Evolutionary conservation across 2,329 filamentous ascomycete genomes (phyloP).

Genomic region (Pestalotiopsis sp.): DNA sequence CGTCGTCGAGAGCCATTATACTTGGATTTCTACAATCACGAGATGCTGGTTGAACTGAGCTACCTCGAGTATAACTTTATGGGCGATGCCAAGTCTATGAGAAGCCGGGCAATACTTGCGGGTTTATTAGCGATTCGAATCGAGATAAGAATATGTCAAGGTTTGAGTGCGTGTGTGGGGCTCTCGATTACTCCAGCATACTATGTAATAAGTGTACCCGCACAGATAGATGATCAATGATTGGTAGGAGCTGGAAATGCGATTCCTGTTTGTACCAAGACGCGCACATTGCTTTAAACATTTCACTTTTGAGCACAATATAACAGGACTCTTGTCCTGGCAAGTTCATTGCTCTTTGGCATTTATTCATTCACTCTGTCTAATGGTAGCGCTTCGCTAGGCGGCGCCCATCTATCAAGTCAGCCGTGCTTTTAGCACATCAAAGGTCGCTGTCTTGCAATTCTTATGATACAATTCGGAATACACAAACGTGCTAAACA

Average conservation of each 20-base stretch:
- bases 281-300: background rate
- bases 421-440: background rate
- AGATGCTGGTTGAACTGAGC: background rate
- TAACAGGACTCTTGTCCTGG: background rate
- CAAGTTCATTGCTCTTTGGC: background rate
- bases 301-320: background rate
- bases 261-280: background rate
- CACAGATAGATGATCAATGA: background rate
- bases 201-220: background rate
- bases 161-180: background rate
- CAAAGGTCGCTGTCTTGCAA: background rate
- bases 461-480: background rate
- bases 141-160: background rate
- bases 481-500: background rate
- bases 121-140: background rate
- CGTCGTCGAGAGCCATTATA: conserved; percentile 36
- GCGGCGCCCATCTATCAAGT: background rate
- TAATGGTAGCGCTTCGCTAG: background rate
- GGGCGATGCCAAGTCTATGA: background rate
- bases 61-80: background rate
- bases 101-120: background rate
- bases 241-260: background rate
- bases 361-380: background rate
- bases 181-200: background rate
- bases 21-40: background rate